Base-by-base conservation (phyloP, 495 filamentous ascomycete genomes). In the Hypoxylon crocopeplum region DNA sequence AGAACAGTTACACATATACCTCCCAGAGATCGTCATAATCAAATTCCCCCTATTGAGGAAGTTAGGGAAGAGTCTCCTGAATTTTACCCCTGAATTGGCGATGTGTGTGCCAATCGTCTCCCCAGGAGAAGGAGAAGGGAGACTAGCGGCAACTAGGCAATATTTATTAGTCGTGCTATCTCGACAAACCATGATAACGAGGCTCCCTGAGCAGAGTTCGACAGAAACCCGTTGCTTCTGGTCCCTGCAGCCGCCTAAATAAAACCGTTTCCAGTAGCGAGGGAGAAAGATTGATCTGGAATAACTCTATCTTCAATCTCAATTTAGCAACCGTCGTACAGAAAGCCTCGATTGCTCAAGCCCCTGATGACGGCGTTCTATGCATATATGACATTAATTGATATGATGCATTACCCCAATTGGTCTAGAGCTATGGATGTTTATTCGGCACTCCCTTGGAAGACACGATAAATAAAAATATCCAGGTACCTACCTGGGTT, bases 31-130 rank as follows among this genome's bases (percentile, higher is more conserved):
- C 53, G 59, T 63, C 59, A 54, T 49, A 44, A 56, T 49, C 53
- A 48, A n/a, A 38, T 36, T 20, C 34, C 33, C 48, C 47, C 22
- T 51, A 46, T 56, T 57, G 24, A 32, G 53, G 30, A 48, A 53
- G 44, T 41, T 45, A 55, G 46, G 52, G 39, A 39, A 48, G 52
- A 51, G 21, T 55, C 30, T 51, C 51, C 40, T 48, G 36, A 53
- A 36, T 41, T 48, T 55, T 63, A 63, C 59, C 59, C 59, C 59
- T 63, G 59, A 63, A 33, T 63, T 63, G 47, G 39, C 21, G 44
- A 46, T 29, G 29, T 30, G 27, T 34, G 34, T 15, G 32, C 48
- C 48, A 53, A 52, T 41, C 27, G 53, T 39, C 38, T 30, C 25
- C 27, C 24, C 24, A 27, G 8, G 24, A 4, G 24, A 45, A 32